These are phyloP conservation scores for Dalechampia spathulata DNA, from an alignment of 441 rosid species.

Conservation along the genomic window DNA sequence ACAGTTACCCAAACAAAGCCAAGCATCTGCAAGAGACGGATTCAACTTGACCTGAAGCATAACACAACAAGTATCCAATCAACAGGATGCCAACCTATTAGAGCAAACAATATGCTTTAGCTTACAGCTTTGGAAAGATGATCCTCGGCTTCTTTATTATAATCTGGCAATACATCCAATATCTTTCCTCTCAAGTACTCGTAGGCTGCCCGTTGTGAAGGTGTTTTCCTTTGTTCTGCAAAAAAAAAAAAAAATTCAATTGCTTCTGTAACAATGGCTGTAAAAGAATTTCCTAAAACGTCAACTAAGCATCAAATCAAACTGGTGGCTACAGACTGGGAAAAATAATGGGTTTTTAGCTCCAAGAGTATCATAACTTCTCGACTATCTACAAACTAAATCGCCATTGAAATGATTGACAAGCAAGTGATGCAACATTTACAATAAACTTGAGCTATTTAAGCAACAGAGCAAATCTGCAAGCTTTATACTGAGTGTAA, in stretches of 20 bases:
- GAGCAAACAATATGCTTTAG: neutral
- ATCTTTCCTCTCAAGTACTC: conserved; percentile 60
- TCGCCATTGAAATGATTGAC: neutral
- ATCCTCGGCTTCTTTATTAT: conserved; percentile 72
- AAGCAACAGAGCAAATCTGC: neutral
- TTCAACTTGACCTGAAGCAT: conserved; percentile 61
- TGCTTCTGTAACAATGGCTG: neutral
- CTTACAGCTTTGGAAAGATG: conserved; percentile 79
- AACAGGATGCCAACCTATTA: conserved; percentile 12
- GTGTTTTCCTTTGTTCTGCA: conserved; percentile 46
- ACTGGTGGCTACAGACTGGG: neutral
- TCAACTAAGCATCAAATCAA: neutral
- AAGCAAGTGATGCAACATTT: neutral
- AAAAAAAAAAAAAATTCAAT: neutral
- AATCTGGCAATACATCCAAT: conserved; percentile 63
- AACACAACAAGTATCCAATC: conserved; percentile 16
- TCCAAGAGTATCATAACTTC: neutral
- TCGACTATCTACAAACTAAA: neutral
- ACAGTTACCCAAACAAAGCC: conserved; percentile 64
- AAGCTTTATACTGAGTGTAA: neutral
- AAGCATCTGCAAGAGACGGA: conserved; percentile 75
- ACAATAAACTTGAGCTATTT: neutral
- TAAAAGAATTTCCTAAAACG: neutral
- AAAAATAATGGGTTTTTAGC: neutral
- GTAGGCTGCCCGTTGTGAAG: conserved; percentile 42